A percentile compares a stretch with the other conserved stretches of the same genome.
Evolutionary conservation across 75 land plant species (phyloP).

Genomic region (Pinus taeda): DNA sequence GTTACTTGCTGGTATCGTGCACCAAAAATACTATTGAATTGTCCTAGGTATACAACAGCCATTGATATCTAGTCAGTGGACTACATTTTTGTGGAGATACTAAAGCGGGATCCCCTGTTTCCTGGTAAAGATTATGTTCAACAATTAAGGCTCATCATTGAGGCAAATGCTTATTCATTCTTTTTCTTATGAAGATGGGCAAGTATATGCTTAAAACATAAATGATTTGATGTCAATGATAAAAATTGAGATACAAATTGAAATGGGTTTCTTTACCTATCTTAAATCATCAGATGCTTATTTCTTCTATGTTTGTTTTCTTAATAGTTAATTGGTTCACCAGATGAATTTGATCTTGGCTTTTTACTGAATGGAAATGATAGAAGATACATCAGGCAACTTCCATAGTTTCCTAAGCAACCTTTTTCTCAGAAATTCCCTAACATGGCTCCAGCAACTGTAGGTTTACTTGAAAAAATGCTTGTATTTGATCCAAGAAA

Average conservation of each 20-base stretch:
- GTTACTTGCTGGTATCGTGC: conserved; percentile 97
- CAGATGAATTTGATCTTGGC: conserved; percentile 87
- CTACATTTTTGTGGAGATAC: conserved; percentile 84
- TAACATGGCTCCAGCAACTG: conserved; percentile 47
- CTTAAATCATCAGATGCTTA: background rate
- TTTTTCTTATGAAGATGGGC: background rate
- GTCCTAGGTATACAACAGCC: conserved; percentile 87
- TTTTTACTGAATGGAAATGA: conserved; percentile 91
- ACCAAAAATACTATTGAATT: conserved; percentile 86
- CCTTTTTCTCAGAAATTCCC: conserved; percentile 58
- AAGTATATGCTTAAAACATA: background rate
- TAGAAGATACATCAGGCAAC: conserved; percentile 78
- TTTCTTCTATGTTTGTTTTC: background rate
- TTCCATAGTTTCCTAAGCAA: conserved; percentile 69
- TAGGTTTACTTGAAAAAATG: conserved; percentile 90
- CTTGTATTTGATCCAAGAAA: conserved; percentile 84
- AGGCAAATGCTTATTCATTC: conserved; percentile 40
- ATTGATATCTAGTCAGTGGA: conserved; percentile 96
- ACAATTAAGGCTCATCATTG: conserved; percentile 77
- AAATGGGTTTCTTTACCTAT: background rate
- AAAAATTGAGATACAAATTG: background rate
- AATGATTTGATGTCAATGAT: background rate
- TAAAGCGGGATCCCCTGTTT: conserved; percentile 74
- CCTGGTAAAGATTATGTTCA: conserved; percentile 94
- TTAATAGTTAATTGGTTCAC: conserved; percentile 86